phyloP scores from a whole-genome alignment of 495 filamentous ascomycete species.

The Tuber magnatum region DNA sequence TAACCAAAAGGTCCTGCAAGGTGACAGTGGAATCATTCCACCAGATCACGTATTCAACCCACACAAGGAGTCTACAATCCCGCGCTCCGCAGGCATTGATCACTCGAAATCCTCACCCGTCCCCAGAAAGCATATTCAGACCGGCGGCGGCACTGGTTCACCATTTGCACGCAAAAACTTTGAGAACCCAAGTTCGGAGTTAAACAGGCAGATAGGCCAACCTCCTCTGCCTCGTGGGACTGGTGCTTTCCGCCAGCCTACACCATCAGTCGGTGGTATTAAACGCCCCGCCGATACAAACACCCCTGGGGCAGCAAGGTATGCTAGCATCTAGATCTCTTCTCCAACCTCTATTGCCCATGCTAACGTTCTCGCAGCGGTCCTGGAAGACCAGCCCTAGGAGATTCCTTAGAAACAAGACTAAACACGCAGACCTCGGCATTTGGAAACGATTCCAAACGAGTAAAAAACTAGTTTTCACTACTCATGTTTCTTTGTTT shows the following conservation, averaged over 20 bases:
- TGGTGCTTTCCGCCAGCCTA: conserved; percentile 31
- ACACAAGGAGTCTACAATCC: conserved; percentile 36
- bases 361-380: conserved; percentile 18
- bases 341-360: neutral
- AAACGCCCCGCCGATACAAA: conserved; percentile 30
- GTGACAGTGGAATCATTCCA: conserved; percentile 5
- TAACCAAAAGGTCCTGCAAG: conserved; percentile 30
- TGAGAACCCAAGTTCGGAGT: conserved; percentile 32
- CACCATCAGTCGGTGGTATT: conserved; percentile 27
- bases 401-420: conserved; percentile 28
- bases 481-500: neutral
- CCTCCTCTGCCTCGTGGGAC: conserved; percentile 32
- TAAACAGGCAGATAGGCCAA: conserved; percentile 37
- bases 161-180: conserved; percentile 33
- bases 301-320: conserved; percentile 13
- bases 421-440: conserved; percentile 26
- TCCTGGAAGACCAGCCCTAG: conserved; percentile 25
- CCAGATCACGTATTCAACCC: conserved; percentile 35
- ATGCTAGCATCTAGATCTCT: neutral
- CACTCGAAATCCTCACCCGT: conserved; percentile 40
- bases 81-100: conserved; percentile 39
- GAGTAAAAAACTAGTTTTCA: conserved; percentile 6
- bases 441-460: conserved; percentile 34
- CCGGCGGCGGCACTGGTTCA: conserved; percentile 12
- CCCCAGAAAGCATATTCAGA: conserved; percentile 30